These are phyloP conservation scores for Colletotrichum tropicicola DNA, from an alignment of 2,329 filamentous ascomycete genomes.

Conservation along the genomic window DNA sequence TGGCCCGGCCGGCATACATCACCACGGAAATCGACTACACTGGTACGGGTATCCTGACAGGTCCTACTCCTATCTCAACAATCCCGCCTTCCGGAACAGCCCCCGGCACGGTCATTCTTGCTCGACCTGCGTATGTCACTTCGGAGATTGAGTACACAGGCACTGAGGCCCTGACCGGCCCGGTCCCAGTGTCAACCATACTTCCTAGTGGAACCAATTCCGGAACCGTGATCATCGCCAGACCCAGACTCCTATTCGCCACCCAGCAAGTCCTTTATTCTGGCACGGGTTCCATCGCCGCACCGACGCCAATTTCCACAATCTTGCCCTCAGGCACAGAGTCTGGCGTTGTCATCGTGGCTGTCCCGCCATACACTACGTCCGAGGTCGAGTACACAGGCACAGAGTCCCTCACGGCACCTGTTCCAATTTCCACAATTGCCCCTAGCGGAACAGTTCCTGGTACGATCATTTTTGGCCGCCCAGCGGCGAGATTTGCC, in stretches of 20 bases:
- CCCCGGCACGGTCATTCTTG: conserved; percentile 14
- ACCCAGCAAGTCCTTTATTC: neutral
- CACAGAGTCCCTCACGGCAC: neutral
- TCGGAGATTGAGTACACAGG: neutral
- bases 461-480: conserved; percentile 5
- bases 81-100: conserved; percentile 12
- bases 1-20: neutral
- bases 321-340: neutral
- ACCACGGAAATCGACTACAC: neutral
- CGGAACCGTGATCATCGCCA: conserved; percentile 15
- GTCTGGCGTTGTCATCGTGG: neutral
- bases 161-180: neutral
- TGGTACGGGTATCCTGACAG: neutral
- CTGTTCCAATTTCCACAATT: conserved; percentile 9
- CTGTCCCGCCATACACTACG: conserved; percentile 10
- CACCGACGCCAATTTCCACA: neutral
- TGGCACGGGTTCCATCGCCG: conserved; percentile 2
- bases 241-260: neutral
- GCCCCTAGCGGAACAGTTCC: conserved; percentile 8
- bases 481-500: neutral
- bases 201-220: conserved; percentile 13
- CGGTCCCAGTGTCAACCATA: neutral
- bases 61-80: conserved; percentile 3
- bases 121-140: neutral
- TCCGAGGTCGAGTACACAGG: conserved; percentile 1